phyloP scores from a whole-genome alignment of 257 asterid species.

The Nicotiana knightiana region DNA sequence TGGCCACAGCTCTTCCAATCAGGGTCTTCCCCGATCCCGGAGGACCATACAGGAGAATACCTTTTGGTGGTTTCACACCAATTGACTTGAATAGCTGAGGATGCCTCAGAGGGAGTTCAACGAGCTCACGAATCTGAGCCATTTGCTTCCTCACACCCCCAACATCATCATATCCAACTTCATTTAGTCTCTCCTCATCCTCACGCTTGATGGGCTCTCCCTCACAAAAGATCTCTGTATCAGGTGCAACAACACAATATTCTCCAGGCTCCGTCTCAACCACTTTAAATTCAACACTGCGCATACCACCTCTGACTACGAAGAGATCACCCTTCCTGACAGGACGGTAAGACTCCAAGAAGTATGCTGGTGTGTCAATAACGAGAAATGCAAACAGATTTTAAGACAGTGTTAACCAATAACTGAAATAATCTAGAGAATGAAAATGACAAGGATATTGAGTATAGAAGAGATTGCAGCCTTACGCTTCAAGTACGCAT shows the following conservation, averaged over 20 bases:
- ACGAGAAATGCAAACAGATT: not conserved
- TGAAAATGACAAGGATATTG: not conserved
- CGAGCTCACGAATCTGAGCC: constrained; percentile 88
- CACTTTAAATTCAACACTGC: constrained; percentile 72
- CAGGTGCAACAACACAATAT: constrained; percentile 85
- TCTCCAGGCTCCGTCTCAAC: constrained; percentile 72
- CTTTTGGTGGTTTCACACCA: constrained; percentile 88
- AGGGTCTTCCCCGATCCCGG: constrained; percentile 91
- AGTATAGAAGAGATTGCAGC: not conserved
- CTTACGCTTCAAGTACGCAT: constrained; percentile 72
- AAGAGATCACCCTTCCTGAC: constrained; percentile 76
- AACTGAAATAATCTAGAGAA: not conserved
- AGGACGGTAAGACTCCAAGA: constrained; percentile 75
- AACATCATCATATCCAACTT: constrained; percentile 84
- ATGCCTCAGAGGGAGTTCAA: constrained; percentile 77
- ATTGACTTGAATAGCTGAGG: constrained; percentile 85
- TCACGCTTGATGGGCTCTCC: constrained; percentile 77
- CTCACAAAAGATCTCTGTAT: constrained; percentile 81
- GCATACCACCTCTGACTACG: constrained; percentile 83
- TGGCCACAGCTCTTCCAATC: constrained; percentile 88
- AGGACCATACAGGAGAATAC: constrained; percentile 77
- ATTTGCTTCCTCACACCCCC: constrained; percentile 90
- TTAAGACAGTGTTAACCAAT: not conserved
- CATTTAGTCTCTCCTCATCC: constrained; percentile 71
- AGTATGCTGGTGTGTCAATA: constrained; percentile 47